phyloP scores from a whole-genome alignment of 1,139 yeast species.

The Tardiomyces digboiensis region DNA sequence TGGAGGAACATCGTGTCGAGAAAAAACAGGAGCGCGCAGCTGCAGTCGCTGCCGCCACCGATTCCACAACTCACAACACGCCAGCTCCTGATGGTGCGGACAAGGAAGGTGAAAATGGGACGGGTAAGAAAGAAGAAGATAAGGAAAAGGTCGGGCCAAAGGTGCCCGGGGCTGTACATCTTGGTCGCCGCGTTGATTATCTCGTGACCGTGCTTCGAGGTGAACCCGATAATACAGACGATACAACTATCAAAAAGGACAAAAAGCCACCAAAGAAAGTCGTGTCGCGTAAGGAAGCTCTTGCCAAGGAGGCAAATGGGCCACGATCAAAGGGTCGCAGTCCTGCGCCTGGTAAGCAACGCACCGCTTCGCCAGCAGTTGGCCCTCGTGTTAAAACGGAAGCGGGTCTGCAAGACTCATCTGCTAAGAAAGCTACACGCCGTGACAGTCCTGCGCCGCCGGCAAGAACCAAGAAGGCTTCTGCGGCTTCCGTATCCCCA shows the following conservation, averaged over 20 bases:
- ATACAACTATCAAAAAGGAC: neutral
- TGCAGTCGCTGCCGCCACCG: slow-evolving; percentile 18
- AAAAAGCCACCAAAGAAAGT: neutral
- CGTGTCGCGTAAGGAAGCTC: neutral
- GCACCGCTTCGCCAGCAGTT: neutral
- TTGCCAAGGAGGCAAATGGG: neutral
- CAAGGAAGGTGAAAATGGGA: slow-evolving; percentile 9
- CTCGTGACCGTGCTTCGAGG: slow-evolving; percentile 54
- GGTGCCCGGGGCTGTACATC: slow-evolving; percentile 88
- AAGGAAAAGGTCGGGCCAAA: slow-evolving; percentile 36
- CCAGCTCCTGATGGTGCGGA: slow-evolving; percentile 1
- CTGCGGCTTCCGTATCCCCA: slow-evolving; percentile 7
- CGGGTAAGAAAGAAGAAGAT: slow-evolving; percentile 3
- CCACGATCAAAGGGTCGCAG: neutral
- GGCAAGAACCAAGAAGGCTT: slow-evolving; percentile 10
- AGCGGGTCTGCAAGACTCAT: slow-evolving; percentile 1
- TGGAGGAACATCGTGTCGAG: slow-evolving; percentile 35
- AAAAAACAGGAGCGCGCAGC: slow-evolving; percentile 33
- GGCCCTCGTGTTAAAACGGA: neutral
- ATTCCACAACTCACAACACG: neutral
- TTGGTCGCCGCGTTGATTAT: slow-evolving; percentile 91
- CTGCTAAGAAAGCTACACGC: slow-evolving; percentile 3
- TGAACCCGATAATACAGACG: slow-evolving; percentile 27
- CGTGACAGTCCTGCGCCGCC: slow-evolving; percentile 3
- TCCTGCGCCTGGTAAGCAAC: neutral